Evolutionary conservation across 2,329 filamentous ascomycete species (phyloP).

Genomic region (Pseudogymnoascus sp.): DNA sequence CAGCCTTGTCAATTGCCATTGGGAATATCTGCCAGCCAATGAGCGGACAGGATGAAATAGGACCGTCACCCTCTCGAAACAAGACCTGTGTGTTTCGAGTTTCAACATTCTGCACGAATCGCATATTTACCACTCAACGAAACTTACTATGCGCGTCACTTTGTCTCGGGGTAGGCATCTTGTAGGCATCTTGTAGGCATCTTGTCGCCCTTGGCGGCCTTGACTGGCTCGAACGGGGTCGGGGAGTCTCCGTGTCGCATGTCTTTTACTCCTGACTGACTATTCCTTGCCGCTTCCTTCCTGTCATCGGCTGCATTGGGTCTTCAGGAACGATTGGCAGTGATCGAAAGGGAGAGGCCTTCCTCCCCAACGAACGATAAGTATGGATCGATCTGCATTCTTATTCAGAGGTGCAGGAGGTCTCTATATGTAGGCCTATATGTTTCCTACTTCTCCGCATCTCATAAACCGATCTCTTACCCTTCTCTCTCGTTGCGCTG

Average conservation of each 20-base stretch:
- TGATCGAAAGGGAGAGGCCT: background rate
- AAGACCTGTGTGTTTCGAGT: background rate
- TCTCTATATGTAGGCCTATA: background rate
- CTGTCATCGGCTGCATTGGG: background rate
- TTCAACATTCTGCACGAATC: constrained; percentile 4
- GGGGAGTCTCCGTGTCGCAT: background rate
- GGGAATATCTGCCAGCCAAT: background rate
- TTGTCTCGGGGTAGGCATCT: background rate
- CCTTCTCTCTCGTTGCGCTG: background rate
- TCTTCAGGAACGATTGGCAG: background rate
- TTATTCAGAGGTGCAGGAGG: background rate
- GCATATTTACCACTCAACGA: background rate
- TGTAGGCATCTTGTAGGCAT: background rate
- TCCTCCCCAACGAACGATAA: background rate
- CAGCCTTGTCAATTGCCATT: background rate
- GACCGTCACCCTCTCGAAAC: background rate
- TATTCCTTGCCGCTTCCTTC: background rate
- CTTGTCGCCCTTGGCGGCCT: background rate
- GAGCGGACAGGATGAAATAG: background rate
- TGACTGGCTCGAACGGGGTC: background rate
- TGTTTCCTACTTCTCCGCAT: background rate
- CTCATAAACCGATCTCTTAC: background rate
- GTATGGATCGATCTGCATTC: background rate
- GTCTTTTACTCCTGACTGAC: background rate
- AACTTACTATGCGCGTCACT: background rate